Evolutionary conservation across 2,329 filamentous ascomycete genomes (phyloP).

Genomic region (Fusarium nygamai): DNA sequence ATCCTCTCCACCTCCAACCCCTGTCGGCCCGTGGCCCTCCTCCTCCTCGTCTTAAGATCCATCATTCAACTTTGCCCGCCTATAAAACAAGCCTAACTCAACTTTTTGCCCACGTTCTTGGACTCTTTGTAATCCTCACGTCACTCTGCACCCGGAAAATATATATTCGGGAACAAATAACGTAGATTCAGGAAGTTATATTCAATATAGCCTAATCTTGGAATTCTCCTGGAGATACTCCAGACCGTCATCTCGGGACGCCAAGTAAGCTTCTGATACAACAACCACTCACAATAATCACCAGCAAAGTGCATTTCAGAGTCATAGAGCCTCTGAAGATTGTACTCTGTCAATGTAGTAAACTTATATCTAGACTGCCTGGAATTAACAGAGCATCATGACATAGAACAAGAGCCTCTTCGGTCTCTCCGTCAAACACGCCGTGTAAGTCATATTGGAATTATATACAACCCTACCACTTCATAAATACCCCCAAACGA

Average conservation of each 20-base stretch:
- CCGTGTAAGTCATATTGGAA: conserved; percentile 21
- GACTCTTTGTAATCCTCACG: conserved; percentile 69
- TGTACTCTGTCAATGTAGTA: neutral
- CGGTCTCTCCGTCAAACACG: neutral
- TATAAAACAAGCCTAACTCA: conserved; percentile 43
- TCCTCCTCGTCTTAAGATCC: conserved; percentile 39
- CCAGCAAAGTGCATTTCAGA: neutral
- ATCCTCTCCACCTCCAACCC: conserved; percentile 26
- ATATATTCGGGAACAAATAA: neutral
- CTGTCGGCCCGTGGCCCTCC: conserved; percentile 29
- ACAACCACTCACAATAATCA: conserved; percentile 5
- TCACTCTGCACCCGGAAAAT: conserved; percentile 49
- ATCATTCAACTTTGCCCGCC: conserved; percentile 48
- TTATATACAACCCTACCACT: neutral
- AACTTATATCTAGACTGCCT: neutral
- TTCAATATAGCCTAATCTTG: neutral
- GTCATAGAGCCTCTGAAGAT: neutral
- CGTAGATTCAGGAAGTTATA: conserved; percentile 11
- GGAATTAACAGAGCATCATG: neutral
- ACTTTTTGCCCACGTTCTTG: conserved; percentile 63
- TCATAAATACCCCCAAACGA: neutral
- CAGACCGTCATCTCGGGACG: conserved; percentile 25
- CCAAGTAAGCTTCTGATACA: conserved; percentile 22
- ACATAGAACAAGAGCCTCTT: conserved; percentile 26
- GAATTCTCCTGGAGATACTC: conserved; percentile 12